Evolutionary conservation across 257 asterid genomes (phyloP).

Genomic region (Solanum lycopersicoides): DNA sequence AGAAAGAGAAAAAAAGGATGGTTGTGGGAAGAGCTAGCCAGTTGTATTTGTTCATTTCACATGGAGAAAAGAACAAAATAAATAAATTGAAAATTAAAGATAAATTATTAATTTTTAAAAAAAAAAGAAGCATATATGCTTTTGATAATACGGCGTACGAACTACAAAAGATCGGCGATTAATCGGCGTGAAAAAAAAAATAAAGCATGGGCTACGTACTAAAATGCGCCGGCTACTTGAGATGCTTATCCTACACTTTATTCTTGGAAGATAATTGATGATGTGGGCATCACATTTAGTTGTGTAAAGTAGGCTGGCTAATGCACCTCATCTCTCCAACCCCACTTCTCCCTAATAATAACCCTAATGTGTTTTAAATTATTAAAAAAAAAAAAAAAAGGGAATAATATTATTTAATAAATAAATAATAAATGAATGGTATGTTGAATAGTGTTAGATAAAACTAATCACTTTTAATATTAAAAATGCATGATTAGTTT

Average conservation of each 20-base stretch:
- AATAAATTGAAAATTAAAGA: background rate
- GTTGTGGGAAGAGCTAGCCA: background rate
- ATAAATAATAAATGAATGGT: background rate
- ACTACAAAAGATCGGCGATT: background rate
- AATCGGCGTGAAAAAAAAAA: background rate
- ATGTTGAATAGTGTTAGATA: background rate
- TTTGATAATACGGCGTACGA: background rate
- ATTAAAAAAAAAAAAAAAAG: background rate
- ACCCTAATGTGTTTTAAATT: background rate
- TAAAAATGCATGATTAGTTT: background rate
- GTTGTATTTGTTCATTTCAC: constrained; percentile 3
- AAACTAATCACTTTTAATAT: background rate
- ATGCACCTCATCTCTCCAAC: background rate
- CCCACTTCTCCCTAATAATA: background rate
- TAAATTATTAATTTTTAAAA: background rate
- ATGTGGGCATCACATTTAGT: constrained; percentile 4
- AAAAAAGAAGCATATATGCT: background rate
- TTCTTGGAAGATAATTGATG: background rate
- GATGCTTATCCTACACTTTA: constrained; percentile 9
- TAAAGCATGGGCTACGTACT: background rate
- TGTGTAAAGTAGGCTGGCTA: background rate
- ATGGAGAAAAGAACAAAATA: background rate
- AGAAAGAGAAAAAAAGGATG: background rate
- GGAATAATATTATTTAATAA: background rate
- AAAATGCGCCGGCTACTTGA: background rate